Evolutionary conservation across 163 green algal genomes (phyloP), one percentile per base, ranked within the genome.

Genomic region (Scenedesmus sp.): DNA sequence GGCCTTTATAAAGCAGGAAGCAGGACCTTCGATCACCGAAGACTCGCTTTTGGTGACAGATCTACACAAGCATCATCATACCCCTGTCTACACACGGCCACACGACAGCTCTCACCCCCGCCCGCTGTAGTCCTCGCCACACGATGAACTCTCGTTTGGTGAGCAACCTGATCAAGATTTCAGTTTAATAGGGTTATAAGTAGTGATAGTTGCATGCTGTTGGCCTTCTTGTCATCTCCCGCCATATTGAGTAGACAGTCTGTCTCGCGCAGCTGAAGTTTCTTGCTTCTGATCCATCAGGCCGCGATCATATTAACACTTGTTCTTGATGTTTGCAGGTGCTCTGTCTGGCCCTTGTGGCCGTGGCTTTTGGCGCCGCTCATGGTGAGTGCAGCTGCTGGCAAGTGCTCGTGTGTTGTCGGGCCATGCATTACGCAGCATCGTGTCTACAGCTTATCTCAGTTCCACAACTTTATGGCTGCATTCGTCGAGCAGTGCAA

Each of bases 311-410:
- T 79, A 15, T 8, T 20, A 5, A 23, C 18, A 79, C 23, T 3
- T 52, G 16, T 16, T 79, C 0, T 52, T 79, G 5, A 7, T 79
- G 7, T 34, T 46, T 79, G 70, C 70, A 79, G 70, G 70, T 79
- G 46, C 2, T 79, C 2, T 79, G 20, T 23, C 4, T 79, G 70
- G 70, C 70, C 5, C 70, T 79, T 46, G 23, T 79, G 20, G 70
- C 70, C 70, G 70, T 79, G 70, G 70, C 70, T 52, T 46, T 46
- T 6, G 23, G 70, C 70, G 5, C 23, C 70, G 70, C 70, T 2
- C 70, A 79, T 79, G 70, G 70, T 79, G 23, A 79, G 70, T 52
- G 20, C 70, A 79, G 23, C 70, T 79, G 70, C 70, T 79, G 70
- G 23, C 3, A 6, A 52, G 5, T 23, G 70, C 13, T 18, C 6